These are phyloP conservation scores for Clavaria fumosa DNA, from an alignment of 768 basidiomycete genomes.

Conservation along the genomic window DNA sequence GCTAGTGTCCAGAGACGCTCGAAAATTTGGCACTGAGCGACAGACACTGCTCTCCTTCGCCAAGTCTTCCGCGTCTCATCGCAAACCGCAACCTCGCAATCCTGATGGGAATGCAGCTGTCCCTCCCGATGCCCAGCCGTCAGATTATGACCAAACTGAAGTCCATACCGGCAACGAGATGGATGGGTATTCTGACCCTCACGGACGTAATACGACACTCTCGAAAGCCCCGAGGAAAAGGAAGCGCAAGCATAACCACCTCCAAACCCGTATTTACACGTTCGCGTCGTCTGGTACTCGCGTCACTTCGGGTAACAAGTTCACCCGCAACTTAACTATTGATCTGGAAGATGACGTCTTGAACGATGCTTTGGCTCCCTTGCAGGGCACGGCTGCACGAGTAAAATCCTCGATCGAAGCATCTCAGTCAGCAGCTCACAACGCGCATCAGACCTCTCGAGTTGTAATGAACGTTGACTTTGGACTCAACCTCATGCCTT, in stretches of 20 bases:
- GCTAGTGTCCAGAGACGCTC: constrained; percentile 23
- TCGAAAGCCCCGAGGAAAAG: neutral
- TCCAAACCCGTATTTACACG: constrained; percentile 21
- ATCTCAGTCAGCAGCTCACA: neutral
- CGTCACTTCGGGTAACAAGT: constrained; percentile 24
- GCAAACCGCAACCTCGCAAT: no score
- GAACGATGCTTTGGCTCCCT: constrained; percentile 25
- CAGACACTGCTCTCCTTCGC: constrained; percentile 23
- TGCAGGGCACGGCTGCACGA: constrained; percentile 4
- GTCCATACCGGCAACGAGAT: no score
- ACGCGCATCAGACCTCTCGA: neutral
- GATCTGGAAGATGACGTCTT: constrained; percentile 31
- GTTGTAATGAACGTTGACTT: neutral
- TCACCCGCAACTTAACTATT: constrained; percentile 22
- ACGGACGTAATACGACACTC: neutral
- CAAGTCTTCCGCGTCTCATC: constrained; percentile 10
- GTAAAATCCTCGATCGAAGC: neutral
- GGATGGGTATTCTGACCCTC: no score
- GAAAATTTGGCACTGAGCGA: constrained; percentile 18
- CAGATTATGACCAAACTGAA: no score
- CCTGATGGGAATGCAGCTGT: no score
- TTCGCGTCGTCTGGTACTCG: constrained; percentile 24
- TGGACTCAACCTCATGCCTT: neutral
- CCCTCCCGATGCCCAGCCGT: no score
- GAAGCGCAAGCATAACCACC: constrained; percentile 15